These are phyloP conservation scores for Populus pruinosa DNA, from an alignment of 345 rosid genomes.

Conservation along the genomic window DNA sequence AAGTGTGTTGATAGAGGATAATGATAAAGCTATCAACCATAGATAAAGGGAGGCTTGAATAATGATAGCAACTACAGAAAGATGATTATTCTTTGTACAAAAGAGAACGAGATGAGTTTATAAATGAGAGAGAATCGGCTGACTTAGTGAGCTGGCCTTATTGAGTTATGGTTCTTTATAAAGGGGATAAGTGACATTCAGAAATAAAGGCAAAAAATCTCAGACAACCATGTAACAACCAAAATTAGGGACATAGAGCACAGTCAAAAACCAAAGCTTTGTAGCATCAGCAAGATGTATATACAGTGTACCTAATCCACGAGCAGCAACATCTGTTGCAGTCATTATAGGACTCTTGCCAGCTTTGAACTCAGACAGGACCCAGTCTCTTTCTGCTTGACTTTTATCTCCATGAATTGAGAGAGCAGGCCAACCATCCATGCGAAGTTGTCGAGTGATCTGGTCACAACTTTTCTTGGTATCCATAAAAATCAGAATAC, in stretches of 20 bases:
- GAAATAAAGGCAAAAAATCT: neutral
- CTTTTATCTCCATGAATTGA: constrained; percentile 99
- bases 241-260: neutral
- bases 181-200: neutral
- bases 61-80: neutral
- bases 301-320: constrained; percentile 75
- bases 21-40: neutral
- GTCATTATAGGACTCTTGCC: constrained; percentile 99
- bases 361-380: constrained; percentile 92
- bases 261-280: neutral
- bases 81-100: neutral
- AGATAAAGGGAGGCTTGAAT: neutral
- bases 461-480: constrained; percentile 99
- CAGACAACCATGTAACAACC: neutral
- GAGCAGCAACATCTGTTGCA: constrained; percentile 99
- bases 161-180: neutral
- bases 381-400: constrained; percentile 99
- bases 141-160: too few species aligned
- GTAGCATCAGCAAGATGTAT: neutral
- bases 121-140: too few species aligned
- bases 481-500: constrained; percentile 90
- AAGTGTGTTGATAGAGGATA: neutral
- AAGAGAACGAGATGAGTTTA: neutral
- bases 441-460: constrained; percentile 94
- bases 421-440: constrained; percentile 99